Evolutionary conservation across 2,329 filamentous ascomycete species (phyloP), one percentile per base, ranked within the genome.

Genomic region (Penicillium frequentans): DNA sequence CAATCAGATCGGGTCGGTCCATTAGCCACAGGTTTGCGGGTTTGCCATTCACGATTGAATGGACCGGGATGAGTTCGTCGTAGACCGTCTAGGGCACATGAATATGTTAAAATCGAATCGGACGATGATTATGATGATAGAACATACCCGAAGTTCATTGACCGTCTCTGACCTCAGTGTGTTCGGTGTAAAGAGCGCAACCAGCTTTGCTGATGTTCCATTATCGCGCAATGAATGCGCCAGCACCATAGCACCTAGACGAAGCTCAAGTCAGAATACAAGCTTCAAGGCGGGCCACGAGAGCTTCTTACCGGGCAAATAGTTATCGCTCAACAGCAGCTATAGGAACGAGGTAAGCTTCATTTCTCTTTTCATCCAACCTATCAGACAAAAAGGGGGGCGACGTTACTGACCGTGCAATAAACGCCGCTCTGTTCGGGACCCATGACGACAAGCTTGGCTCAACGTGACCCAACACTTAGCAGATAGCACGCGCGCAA

Each of bases 221-320:
- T 87, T 89, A 87, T 99, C 95, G 76, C 91, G 90, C 56, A 99
- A 81, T 33, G 95, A 98, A 79, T 98, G 93, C 60, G 92, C 93
- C 62, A 99, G 86, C 47, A 99, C 93, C 67, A 95, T 86, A 58
- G 93, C 93, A 74, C 95, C 93, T 96, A 64, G 48, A 61, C 50
- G 52, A 26, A 19, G 23, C 42, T 23, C 46, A 24, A 16, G 42
- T 59, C 49, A 59, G 56, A 19, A 49, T 44, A 21, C n/a, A 26
- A 42, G 33, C n/a, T 24, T 42, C 45, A 26, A n/a, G n/a, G 29
- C 14, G 23, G 33, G 27, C 52, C 13, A 35, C 29, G 13, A 39
- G 31, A 50, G 59, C 58, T 58, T 74, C 77, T 69, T 81, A 96
- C 93, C 93, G 74, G 95, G 93, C 50, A 99, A 85, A 76, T 99